Evolutionary conservation across 208 protist genomes (phyloP).

Genomic region (Trypanosoma mega): DNA sequence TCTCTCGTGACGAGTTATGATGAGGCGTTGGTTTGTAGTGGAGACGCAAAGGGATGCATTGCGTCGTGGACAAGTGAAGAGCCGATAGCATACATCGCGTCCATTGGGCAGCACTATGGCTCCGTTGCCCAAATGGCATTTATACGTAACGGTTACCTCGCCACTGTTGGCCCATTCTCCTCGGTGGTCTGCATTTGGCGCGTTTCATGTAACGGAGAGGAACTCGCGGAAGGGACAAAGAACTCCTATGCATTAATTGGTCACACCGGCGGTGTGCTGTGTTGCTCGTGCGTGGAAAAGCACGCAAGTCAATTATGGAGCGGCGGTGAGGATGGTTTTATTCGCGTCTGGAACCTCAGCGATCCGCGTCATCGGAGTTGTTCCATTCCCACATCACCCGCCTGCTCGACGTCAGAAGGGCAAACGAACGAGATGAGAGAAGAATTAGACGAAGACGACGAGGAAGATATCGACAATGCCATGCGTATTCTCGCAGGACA

Average conservation of each 20-base stretch:
- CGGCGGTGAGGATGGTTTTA: slow-evolving; percentile 20
- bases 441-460: not conserved
- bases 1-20: slow-evolving; percentile 7
- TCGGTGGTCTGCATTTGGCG: slow-evolving; percentile 12
- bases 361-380: slow-evolving; percentile 11
- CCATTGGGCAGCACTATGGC: slow-evolving; percentile 13
- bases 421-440: not conserved
- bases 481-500: slow-evolving; percentile 21
- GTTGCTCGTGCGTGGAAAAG: not conserved
- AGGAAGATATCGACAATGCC: slow-evolving; percentile 17
- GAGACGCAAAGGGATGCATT: slow-evolving; percentile 8
- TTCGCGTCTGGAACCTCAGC: slow-evolving; percentile 19
- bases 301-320: slow-evolving; percentile 8
- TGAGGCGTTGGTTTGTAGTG: slow-evolving; percentile 14
- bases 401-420: not conserved
- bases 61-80: slow-evolving; percentile 4
- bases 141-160: slow-evolving; percentile 6
- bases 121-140: not conserved
- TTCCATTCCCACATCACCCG: not conserved
- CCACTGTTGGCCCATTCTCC: slow-evolving; percentile 11
- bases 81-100: slow-evolving; percentile 4
- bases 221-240: not conserved
- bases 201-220: not conserved
- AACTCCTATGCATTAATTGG: slow-evolving; percentile 8
- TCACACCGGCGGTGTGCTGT: slow-evolving; percentile 18